Base-by-base conservation (phyloP, 306 rosid genomes). In the Comarum palustre region DNA sequence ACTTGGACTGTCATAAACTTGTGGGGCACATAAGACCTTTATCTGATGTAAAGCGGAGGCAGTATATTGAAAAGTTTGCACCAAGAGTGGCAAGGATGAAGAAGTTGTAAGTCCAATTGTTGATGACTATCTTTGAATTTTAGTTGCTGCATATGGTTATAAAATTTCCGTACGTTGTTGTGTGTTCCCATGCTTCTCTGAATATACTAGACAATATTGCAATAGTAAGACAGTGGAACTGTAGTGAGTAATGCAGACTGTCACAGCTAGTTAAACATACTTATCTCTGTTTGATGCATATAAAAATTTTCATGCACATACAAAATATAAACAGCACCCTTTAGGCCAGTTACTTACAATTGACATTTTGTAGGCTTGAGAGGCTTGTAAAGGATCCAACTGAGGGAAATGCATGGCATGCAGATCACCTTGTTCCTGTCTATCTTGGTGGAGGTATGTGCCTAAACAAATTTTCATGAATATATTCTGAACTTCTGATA, bases 321-420 rank as follows among this genome's bases (percentile, higher is more conserved):
- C 13, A 27, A 69, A 69, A 52, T 41, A 41, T 46, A 29, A 64
- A 38, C 51, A 38, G 38, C 75, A 16, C 50, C 66, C 50, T 11
- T 41, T 66, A 61, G 60, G 45, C 47, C 45, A 54, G 32, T 22
- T 13, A 34, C n/a, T 48, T 52, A 66, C 7, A 31, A 67, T 69
- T 80, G 73, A 64, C 63, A 2, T 63, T 51, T 66, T 83, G 86
- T 87, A 90, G 98, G 89, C 79, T 89, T 41, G 91, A 93, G 64
- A 87, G 84, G 84, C 89, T 93, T 83, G 87, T 89, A 63, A 82
- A 86, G 69, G 90, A 91, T 81, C 97, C 97, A 57, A 80, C 27
- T 62, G 98, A 93, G 85, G 98, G 98, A 78, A 87, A 89, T 57
- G 90, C 96, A 29, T 91, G 98, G 97, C 97, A 93, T 77, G 98